Evolutionary conservation across 2,329 filamentous ascomycete genomes (phyloP).

Genomic region (Fusarium setosum): DNA sequence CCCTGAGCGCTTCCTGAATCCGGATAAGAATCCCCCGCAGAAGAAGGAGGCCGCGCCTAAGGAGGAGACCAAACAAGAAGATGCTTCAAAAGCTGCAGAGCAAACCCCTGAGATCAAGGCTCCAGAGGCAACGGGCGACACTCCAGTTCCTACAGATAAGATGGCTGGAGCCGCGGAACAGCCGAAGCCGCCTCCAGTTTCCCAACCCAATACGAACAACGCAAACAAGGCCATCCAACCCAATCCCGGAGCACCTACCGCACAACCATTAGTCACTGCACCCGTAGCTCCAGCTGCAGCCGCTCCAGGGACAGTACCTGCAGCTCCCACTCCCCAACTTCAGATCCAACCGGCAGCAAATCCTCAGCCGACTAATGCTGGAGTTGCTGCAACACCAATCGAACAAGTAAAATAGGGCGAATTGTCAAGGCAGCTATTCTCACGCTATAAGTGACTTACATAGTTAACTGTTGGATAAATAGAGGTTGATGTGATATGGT

Average conservation of each 20-base stretch:
- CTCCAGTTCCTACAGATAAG: conserved; percentile 3
- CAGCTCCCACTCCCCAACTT: not conserved
- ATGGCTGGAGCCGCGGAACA: conserved; percentile 6
- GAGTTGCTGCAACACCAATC: not conserved
- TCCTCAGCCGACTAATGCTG: not conserved
- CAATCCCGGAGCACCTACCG: not conserved
- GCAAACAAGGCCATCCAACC: conserved; percentile 11
- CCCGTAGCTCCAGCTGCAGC: conserved; percentile 6
- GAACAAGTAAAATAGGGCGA: not conserved
- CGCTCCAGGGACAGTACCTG: conserved; percentile 5
- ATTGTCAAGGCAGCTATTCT: not conserved
- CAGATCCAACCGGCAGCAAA: conserved; percentile 4
- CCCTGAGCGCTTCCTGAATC: conserved; percentile 76
- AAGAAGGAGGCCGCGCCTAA: conserved; percentile 24
- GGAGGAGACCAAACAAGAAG: conserved; percentile 28
- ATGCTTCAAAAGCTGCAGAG: conserved; percentile 20
- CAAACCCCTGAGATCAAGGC: conserved; percentile 18
- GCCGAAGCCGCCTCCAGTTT: not conserved
- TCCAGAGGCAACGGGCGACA: conserved; percentile 8
- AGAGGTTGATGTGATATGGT: not conserved
- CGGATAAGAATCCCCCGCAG: conserved; percentile 44
- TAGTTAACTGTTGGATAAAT: not conserved
- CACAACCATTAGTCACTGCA: conserved; percentile 3
- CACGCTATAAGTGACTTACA: too few relatives aligned
- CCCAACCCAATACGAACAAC: conserved; percentile 1